Percentiles rank a stretch among this genome's conserved stretches.
Evolutionary conservation across 768 basidiomycete species (phyloP).

Genomic region (Lanmaoa rubissima): DNA sequence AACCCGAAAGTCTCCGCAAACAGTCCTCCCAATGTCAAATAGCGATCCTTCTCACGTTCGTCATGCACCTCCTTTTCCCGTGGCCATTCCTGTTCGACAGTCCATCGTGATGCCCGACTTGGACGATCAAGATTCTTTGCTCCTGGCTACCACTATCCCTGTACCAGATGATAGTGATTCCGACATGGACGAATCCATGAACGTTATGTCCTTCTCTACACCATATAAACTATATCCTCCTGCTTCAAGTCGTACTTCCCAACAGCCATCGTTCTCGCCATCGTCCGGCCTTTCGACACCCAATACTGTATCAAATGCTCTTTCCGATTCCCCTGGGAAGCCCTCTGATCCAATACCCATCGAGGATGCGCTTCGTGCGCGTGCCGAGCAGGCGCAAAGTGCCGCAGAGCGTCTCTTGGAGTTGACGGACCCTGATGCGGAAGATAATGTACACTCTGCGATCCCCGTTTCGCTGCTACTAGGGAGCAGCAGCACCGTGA

Average conservation of each 20-base stretch:
- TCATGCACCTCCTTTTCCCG: constrained; percentile 4
- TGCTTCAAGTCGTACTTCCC: constrained; percentile 38
- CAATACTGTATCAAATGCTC: constrained; percentile 53
- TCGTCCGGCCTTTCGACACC: constrained; percentile 50
- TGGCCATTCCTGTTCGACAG: constrained; percentile 40
- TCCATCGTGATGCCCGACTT: constrained; percentile 44
- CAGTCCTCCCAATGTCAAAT: constrained; percentile 36
- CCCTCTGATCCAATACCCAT: constrained; percentile 50
- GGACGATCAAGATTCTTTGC: constrained; percentile 56
- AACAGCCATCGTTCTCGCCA: constrained; percentile 51
- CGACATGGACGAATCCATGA: constrained; percentile 54
- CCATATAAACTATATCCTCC: constrained; percentile 54
- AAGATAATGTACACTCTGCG: constrained; percentile 47
- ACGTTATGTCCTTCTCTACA: constrained; percentile 71
- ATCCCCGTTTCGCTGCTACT: constrained; percentile 56
- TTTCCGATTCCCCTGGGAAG: constrained; percentile 52
- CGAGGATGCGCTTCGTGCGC: constrained; percentile 82
- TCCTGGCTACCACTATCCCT: constrained; percentile 72
- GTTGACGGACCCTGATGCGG: constrained; percentile 78
- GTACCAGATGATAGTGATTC: constrained; percentile 74
- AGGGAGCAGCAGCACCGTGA: constrained; percentile 36
- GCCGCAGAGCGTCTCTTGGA: constrained; percentile 87
- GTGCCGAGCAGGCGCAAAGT: constrained; percentile 92
- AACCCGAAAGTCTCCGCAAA: constrained; percentile 40
- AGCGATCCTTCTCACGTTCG: constrained; percentile 27